These are phyloP conservation scores for Boletellus sp. DNA, from an alignment of 768 basidiomycete genomes.

Conservation along the genomic window DNA sequence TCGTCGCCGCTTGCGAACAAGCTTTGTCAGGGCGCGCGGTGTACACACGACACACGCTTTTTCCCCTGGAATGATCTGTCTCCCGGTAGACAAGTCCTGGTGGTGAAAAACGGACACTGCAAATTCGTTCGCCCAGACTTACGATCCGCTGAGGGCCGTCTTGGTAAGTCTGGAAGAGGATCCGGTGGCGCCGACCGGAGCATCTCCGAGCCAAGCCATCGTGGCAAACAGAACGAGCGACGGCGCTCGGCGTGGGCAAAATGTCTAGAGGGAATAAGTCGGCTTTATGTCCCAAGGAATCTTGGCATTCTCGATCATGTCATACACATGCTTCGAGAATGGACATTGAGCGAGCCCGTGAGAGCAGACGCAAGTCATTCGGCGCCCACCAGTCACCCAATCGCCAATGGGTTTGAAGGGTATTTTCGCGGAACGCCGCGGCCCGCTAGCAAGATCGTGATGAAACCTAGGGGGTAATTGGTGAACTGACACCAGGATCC, in stretches of 20 bases:
- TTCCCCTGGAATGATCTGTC: conserved; percentile 36
- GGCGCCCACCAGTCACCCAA: no score
- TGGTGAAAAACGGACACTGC: no score
- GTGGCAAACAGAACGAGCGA: no score
- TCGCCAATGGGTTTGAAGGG: neutral
- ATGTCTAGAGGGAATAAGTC: neutral
- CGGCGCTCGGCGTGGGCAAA: no score
- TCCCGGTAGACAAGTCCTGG: no score
- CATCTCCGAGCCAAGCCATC: conserved; percentile 7
- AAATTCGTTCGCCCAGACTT: no score
- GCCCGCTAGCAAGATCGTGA: neutral
- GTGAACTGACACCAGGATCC: no score
- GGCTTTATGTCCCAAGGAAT: neutral
- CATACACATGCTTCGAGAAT: neutral
- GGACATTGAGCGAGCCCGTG: neutral
- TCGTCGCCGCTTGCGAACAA: conserved; percentile 10
- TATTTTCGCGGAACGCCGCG: neutral
- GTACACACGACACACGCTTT: conserved; percentile 21
- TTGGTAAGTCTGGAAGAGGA: no score
- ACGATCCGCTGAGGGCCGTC: no score
- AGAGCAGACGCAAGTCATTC: neutral
- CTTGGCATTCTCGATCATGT: neutral
- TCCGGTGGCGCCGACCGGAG: neutral
- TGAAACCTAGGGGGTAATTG: neutral
- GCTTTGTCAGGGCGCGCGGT: no score